phyloP scores from a whole-genome alignment of 768 basidiomycete genomes.

The Auricularia heimuer region DNA sequence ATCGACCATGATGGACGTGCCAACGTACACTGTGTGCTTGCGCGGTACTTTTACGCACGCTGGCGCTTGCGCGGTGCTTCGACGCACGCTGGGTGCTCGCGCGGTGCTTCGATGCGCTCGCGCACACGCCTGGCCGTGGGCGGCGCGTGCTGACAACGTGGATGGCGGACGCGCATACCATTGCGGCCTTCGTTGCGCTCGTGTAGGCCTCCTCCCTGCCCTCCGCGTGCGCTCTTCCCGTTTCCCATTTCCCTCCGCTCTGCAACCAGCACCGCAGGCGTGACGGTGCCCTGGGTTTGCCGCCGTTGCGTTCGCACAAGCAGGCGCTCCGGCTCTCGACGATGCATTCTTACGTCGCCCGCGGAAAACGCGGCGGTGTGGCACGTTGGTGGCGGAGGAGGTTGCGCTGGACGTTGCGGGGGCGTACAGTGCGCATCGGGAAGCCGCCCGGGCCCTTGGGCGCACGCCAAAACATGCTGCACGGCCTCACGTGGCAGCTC shows the following conservation, averaged over 20 bases:
- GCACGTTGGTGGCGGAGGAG: slow-evolving; percentile 53
- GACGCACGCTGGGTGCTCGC: no score
- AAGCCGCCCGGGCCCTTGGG: slow-evolving; percentile 30
- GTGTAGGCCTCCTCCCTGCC: neutral
- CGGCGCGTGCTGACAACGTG: neutral
- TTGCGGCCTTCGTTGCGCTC: slow-evolving; percentile 34
- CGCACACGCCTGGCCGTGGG: no score
- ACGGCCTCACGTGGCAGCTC: neutral
- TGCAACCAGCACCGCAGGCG: neutral
- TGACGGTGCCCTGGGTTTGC: slow-evolving; percentile 19
- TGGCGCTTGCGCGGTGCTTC: no score
- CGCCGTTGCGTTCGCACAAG: slow-evolving; percentile 66
- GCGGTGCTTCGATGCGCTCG: no score
- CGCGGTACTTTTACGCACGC: no score
- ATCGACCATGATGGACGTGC: neutral
- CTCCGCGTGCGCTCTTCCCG: no score
- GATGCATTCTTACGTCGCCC: slow-evolving; percentile 45
- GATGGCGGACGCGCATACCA: slow-evolving; percentile 21
- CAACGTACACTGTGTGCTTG: neutral
- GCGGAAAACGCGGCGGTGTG: slow-evolving; percentile 24
- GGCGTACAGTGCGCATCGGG: slow-evolving; percentile 64
- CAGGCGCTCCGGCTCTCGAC: slow-evolving; percentile 51
- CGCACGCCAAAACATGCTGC: slow-evolving; percentile 38
- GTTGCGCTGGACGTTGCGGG: slow-evolving; percentile 69
- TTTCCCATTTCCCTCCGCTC: neutral